Percentiles rank a stretch among this genome's conserved stretches.
These are phyloP conservation scores for Sextonia rubra DNA, from an alignment of 164 flowering plant species.

Conservation along the genomic window DNA sequence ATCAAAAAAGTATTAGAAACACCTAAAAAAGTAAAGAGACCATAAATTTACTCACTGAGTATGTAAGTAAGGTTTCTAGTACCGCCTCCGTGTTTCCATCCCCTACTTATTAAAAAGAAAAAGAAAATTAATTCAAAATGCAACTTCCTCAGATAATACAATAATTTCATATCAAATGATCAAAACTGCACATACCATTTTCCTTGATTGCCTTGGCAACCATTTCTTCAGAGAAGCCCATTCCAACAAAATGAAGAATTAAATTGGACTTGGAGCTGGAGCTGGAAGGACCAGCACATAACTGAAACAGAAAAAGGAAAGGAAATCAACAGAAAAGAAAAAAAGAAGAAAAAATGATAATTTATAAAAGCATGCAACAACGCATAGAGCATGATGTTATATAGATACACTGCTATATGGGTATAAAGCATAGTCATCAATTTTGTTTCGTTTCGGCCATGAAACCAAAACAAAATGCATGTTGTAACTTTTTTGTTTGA, in stretches of 20 bases:
- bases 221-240: slow-evolving; percentile 61
- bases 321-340: no score
- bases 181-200: slow-evolving; percentile 42
- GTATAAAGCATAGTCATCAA: no score
- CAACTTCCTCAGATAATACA: neutral
- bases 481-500: no score
- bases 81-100: slow-evolving; percentile 19
- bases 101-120: slow-evolving; percentile 8
- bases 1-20: neutral
- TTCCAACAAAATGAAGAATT: slow-evolving; percentile 52
- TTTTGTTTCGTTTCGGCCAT: no score
- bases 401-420: no score
- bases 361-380: neutral
- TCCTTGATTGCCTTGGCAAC: slow-evolving; percentile 61
- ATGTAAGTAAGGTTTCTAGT: slow-evolving; percentile 25
- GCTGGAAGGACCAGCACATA: slow-evolving; percentile 44
- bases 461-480: no score
- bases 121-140: neutral
- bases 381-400: no score
- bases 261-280: slow-evolving; percentile 46
- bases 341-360: neutral
- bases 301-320: slow-evolving; percentile 26
- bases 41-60: slow-evolving; percentile 19
- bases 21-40: neutral
- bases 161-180: neutral